These are phyloP conservation scores for Colletotrichum shisoi DNA, from an alignment of 2,329 filamentous ascomycete genomes.

Conservation along the genomic window DNA sequence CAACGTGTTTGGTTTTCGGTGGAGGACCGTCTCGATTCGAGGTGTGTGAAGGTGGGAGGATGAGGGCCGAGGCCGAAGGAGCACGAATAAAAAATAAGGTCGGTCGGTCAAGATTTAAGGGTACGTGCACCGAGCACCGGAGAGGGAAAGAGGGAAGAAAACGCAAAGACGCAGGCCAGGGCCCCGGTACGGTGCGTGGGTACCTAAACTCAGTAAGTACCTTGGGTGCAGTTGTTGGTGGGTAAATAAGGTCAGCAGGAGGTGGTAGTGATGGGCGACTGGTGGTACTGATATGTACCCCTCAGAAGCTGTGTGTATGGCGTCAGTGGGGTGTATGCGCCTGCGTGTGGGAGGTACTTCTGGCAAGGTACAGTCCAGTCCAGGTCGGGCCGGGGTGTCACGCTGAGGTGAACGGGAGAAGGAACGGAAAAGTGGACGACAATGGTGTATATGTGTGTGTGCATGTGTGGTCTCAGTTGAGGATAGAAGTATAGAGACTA, in stretches of 20 bases:
- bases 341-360: constrained; percentile 22
- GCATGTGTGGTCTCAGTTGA: neutral
- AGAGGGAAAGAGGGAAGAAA: constrained; percentile 36
- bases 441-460: neutral
- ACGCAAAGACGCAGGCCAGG: constrained; percentile 28
- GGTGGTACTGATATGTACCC: constrained; percentile 5
- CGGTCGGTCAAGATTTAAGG: constrained; percentile 38
- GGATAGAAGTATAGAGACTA: neutral
- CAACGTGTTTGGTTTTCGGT: constrained; percentile 22
- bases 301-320: neutral
- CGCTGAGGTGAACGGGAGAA: neutral
- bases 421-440: constrained; percentile 16
- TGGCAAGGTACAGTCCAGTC: constrained; percentile 27
- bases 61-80: constrained; percentile 38
- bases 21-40: constrained; percentile 27
- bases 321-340: constrained; percentile 1
- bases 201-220: neutral
- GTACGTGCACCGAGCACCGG: constrained; percentile 40
- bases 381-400: constrained; percentile 26
- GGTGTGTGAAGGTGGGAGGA: constrained; percentile 38
- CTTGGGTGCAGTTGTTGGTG: neutral
- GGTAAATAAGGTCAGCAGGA: constrained; percentile 1
- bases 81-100: constrained; percentile 40
- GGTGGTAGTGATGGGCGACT: neutral
- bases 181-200: constrained; percentile 9